These are phyloP conservation scores for Ceratobasidium sp. DNA, from an alignment of 1,284 basidiomycete genomes.

Conservation along the genomic window DNA sequence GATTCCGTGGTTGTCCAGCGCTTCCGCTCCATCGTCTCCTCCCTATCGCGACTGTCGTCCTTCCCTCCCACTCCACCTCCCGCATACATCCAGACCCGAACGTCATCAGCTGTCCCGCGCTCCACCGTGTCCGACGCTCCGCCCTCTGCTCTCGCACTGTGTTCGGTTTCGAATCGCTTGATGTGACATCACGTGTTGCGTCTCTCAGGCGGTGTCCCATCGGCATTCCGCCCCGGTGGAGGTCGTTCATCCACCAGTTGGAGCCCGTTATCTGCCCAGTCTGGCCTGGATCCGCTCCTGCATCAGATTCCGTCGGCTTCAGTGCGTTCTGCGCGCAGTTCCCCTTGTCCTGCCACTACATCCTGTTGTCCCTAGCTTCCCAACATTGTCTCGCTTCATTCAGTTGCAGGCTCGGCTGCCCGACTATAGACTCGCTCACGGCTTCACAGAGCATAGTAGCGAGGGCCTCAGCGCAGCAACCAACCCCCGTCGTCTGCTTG, in stretches of 20 bases:
- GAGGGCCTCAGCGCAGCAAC: no score
- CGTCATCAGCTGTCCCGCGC: constrained; percentile 3
- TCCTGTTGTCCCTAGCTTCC: neutral
- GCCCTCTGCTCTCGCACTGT: neutral
- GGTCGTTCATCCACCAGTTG: constrained; percentile 29
- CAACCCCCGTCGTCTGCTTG: constrained; percentile 30
- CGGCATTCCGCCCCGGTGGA: constrained; percentile 14
- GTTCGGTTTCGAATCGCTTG: neutral
- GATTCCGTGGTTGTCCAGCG: neutral
- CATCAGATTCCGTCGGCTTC: neutral
- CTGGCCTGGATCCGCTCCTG: constrained; percentile 29
- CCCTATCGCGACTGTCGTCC: no score
- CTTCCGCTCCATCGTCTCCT: constrained; percentile 1
- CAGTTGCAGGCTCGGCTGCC: no score
- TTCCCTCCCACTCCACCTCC: constrained; percentile 8
- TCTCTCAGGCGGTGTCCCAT: neutral
- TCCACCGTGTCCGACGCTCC: neutral
- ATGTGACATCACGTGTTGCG: constrained; percentile 27
- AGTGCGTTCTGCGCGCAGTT: constrained; percentile 25
- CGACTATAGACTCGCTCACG: no score
- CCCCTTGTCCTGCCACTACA: constrained; percentile 26
- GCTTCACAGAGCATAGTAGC: no score
- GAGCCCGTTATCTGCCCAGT: constrained; percentile 6
- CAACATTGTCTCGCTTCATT: neutral
- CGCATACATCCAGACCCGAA: constrained; percentile 21